Evolutionary conservation across 192 early-diverging fungal species (phyloP).

Genomic region (Entomortierella beljakovae): DNA sequence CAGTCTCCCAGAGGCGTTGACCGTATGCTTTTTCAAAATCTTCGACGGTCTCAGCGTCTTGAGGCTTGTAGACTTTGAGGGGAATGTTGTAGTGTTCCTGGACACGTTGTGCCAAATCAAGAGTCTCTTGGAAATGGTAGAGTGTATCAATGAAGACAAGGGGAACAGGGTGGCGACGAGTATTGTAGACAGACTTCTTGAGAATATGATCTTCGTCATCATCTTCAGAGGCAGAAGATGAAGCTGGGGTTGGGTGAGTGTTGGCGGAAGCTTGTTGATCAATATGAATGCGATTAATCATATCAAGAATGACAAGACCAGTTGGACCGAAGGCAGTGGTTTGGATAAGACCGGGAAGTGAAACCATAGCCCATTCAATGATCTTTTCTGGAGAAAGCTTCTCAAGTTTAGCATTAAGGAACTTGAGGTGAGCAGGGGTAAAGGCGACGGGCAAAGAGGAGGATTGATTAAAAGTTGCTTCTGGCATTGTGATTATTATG

Average conservation of each 20-base stretch:
- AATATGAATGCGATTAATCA: constrained; percentile 77
- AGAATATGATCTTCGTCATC: constrained; percentile 39
- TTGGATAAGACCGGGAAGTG: constrained; percentile 86
- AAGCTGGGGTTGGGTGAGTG: constrained; percentile 40
- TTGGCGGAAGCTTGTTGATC: constrained; percentile 59
- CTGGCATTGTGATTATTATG: constrained; percentile 32
- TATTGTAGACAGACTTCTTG: constrained; percentile 51
- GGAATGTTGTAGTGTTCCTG: constrained; percentile 76
- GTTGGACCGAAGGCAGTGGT: constrained; percentile 96
- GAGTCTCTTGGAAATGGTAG: constrained; percentile 94
- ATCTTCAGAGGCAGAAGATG: constrained; percentile 46
- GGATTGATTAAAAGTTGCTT: constrained; percentile 22
- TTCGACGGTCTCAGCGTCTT: constrained; percentile 63
- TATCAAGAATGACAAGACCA: constrained; percentile 89
- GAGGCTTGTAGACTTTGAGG: constrained; percentile 81
- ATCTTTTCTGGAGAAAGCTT: constrained; percentile 80
- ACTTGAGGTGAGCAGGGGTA: constrained; percentile 71
- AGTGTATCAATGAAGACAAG: constrained; percentile 96
- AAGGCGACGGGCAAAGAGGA: constrained; percentile 40
- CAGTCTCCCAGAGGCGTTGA: constrained; percentile 83
- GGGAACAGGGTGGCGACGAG: constrained; percentile 69
- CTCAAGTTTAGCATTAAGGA: constrained; percentile 81
- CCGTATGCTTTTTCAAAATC: constrained; percentile 84
- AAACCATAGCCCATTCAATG: constrained; percentile 87
- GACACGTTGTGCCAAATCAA: constrained; percentile 78